Conservation (phyloP, 1,139 yeast species). For the Yamadazyma conglobata region DNA sequence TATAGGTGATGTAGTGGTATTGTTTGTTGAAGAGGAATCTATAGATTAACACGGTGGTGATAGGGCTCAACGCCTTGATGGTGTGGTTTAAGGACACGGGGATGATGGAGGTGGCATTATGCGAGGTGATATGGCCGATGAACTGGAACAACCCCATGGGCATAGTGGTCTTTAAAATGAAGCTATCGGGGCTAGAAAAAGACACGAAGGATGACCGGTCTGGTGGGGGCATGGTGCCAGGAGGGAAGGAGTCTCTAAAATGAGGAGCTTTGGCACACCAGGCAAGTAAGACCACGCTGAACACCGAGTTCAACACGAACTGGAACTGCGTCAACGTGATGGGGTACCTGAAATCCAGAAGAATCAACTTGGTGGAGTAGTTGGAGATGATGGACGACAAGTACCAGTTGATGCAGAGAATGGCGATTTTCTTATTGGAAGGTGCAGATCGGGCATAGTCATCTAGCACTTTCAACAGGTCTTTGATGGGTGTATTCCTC, state of each 20-base stretch:
- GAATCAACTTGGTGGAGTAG: slow-evolving; percentile 73
- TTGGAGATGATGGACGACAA: slow-evolving; percentile 75
- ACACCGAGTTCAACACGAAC: slow-evolving; percentile 61
- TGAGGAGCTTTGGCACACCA: slow-evolving; percentile 18
- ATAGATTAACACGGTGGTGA: slow-evolving; percentile 81
- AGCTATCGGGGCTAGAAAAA: slow-evolving; percentile 50
- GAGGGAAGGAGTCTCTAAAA: slow-evolving; percentile 43
- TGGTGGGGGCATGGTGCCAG: slow-evolving; percentile 51
- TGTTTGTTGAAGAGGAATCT: slow-evolving; percentile 53
- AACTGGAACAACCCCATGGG: slow-evolving; percentile 96
- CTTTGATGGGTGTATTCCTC: slow-evolving; percentile 29
- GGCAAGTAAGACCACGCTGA: slow-evolving; percentile 39
- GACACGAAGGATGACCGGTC: slow-evolving; percentile 18
- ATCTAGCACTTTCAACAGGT: slow-evolving; percentile 3
- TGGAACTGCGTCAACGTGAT: slow-evolving; percentile 84
- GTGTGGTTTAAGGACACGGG: slow-evolving; percentile 93
- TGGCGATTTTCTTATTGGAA: slow-evolving; percentile 23
- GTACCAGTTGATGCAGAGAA: slow-evolving; percentile 75
- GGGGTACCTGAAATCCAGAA: slow-evolving; percentile 69
- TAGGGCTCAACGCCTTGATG: slow-evolving; percentile 84
- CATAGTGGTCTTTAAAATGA: slow-evolving; percentile 62
- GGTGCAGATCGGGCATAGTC: neutral
- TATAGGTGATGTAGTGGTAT: slow-evolving; percentile 65
- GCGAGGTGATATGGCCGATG: slow-evolving; percentile 84
- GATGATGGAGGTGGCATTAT: slow-evolving; percentile 80